Evolutionary conservation across 192 early-diverging fungal species (phyloP), one percentile per base, ranked within the genome.

Genomic region (Rhizoclosmatium sp.): DNA sequence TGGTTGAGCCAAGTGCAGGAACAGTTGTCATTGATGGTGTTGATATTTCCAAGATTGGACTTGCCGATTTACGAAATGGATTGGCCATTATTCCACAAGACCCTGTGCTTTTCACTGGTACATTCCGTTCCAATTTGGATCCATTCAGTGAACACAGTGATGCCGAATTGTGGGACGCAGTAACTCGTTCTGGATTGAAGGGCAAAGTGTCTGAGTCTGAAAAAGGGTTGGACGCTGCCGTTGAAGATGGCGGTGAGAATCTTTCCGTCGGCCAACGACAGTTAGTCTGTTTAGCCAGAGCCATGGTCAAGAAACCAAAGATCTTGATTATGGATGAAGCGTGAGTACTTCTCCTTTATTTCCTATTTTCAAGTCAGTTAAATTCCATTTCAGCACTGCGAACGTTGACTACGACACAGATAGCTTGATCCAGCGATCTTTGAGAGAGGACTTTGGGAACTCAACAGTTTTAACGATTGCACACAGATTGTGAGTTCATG

Each of bases 231-330:
- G 92, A 94, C n/a, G 87, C 89, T 4, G 66, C 72, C 39, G 89
- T 98, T 2, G 80, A 87, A 23, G 93, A 95, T 73, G 91, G 93
- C 23, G 96, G 96, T 51, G 92, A 92, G 69, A 96, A 96, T 83
- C 90, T 96, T 73, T 93, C 91, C 40, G 89, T 94, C n/a, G 94
- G 94, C 23, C 91, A 94, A 78, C 83, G 87, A 10, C 87, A 88
- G 51, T 75, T 93, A 65, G 47, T 90, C 46, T 90, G 89, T 71
- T 74, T 90, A 4, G 89, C 87, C 7, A 81, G 89, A 41, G 89
- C 89, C 0, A 80, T 90, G 85, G 75, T 90, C 23, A 59, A 71
- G 42, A 84, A 84, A 56, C 83, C 88, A 19, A 85, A 81, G 69
- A 92, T 94, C 65, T 41, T 76, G 19, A 76, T 76, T 23, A 76